Conservation (phyloP, 2,329 filamentous ascomycete species). For the Xylaria sp. region DNA sequence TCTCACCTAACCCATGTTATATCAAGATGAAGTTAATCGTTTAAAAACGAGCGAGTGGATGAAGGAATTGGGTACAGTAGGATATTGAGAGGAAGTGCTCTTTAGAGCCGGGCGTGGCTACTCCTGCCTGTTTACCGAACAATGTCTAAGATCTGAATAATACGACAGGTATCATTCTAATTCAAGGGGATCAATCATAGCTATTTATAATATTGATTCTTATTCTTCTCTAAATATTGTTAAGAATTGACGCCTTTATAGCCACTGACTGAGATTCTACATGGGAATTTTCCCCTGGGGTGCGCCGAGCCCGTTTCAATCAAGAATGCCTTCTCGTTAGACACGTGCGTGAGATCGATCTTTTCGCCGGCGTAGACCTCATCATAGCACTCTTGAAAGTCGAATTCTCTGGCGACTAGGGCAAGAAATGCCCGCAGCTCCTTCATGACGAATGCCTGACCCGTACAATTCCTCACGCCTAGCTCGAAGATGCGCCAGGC, state of each 20-base stretch:
- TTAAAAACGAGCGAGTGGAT: not conserved
- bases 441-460: slow-evolving; percentile 55
- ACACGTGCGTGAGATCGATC: slow-evolving; percentile 43
- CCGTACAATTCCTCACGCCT: slow-evolving; percentile 65
- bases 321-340: slow-evolving; percentile 44
- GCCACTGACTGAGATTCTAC: slow-evolving; percentile 40
- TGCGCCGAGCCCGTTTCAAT: slow-evolving; percentile 45
- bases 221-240: not conserved
- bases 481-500: slow-evolving; percentile 67
- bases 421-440: slow-evolving; percentile 45
- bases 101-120: not conserved
- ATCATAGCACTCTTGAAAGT: slow-evolving; percentile 45
- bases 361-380: slow-evolving; percentile 42
- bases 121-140: too few relatives aligned
- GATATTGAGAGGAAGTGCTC: not conserved
- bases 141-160: not conserved
- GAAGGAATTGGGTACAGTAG: not conserved
- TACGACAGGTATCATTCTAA: not conserved
- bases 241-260: slow-evolving; percentile 20
- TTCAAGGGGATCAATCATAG: not conserved
- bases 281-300: slow-evolving; percentile 42
- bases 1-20: not conserved
- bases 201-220: not conserved
- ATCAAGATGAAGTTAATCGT: not conserved
- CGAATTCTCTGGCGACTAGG: slow-evolving; percentile 44